Percentiles rank a stretch among this genome's conserved stretches.
Evolutionary conservation across 202 grass and related monocot genomes (phyloP).

Genomic region (Elaeis oleifera): DNA sequence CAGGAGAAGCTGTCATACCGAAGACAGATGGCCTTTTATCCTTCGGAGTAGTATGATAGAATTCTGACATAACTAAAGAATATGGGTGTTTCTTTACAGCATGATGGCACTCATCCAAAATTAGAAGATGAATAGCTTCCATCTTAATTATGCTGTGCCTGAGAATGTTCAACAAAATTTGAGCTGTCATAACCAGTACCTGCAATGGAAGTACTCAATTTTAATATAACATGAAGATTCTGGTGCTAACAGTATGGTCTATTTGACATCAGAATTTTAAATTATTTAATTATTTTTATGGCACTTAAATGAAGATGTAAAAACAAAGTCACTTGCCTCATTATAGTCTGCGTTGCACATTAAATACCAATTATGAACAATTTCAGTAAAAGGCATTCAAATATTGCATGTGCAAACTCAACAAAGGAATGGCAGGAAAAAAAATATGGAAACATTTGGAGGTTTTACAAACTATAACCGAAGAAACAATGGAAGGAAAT

Average conservation of each 20-base stretch:
- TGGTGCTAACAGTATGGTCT: conserved; percentile 1
- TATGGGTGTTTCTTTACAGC: conserved; percentile 99
- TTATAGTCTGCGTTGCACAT: no score
- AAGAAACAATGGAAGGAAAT: no score
- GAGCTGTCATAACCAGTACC: conserved; percentile 99
- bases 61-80: conserved; percentile 99
- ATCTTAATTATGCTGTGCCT: conserved; percentile 99
- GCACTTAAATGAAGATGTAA: not conserved
- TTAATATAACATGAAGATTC: conserved; percentile 23
- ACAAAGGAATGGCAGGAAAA: no score
- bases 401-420: no score
- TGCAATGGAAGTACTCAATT: conserved; percentile 41
- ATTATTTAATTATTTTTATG: not conserved
- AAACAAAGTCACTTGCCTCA: no score
- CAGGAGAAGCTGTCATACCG: conserved; percentile 98
- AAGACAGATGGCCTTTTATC: conserved; percentile 91
- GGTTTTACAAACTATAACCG: no score
- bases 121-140: conserved; percentile 96
- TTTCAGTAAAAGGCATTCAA: no score
- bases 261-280: not conserved
- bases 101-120: conserved; percentile 99
- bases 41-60: conserved; percentile 89
- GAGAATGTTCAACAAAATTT: conserved; percentile 99
- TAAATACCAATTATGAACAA: no score
- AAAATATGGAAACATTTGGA: no score